Conservation (phyloP, 2,329 filamentous ascomycete genomes). For the Furcasterigmium sp. region DNA sequence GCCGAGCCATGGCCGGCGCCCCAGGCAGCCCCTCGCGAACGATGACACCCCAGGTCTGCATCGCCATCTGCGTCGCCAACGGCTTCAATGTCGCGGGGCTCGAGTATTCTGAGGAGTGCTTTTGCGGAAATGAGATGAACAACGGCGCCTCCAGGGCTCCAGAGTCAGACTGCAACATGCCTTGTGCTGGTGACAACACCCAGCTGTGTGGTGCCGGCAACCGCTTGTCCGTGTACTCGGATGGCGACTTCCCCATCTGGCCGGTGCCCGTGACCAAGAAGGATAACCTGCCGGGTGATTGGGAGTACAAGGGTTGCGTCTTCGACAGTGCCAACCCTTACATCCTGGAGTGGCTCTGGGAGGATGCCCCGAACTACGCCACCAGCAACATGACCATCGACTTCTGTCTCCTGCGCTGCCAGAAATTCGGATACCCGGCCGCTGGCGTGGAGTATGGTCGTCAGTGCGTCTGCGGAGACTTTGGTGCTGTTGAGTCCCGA, state of each 20-base stretch:
- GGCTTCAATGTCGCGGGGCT: slow-evolving; percentile 43
- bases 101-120: slow-evolving; percentile 48
- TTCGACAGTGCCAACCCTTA: slow-evolving; percentile 47
- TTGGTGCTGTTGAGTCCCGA: slow-evolving; percentile 34
- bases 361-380: too few species aligned
- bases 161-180: slow-evolving; percentile 28
- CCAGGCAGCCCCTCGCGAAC: slow-evolving; percentile 7
- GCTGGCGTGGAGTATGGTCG: slow-evolving; percentile 53
- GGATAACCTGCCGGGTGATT: slow-evolving; percentile 13
- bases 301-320: slow-evolving; percentile 50
- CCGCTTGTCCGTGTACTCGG: slow-evolving; percentile 18
- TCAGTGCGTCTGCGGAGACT: slow-evolving; percentile 53
- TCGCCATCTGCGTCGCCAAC: slow-evolving; percentile 31
- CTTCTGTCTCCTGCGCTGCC: slow-evolving; percentile 46
- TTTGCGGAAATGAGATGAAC: slow-evolving; percentile 36
- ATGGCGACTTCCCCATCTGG: too few species aligned
- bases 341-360: slow-evolving; percentile 1
- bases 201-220: slow-evolving; percentile 37
- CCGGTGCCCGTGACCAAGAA: too few species aligned
- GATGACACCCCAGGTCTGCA: slow-evolving; percentile 45
- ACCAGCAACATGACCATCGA: slow-evolving; percentile 44
- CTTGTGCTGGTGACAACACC: slow-evolving; percentile 32
- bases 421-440: slow-evolving; percentile 48
- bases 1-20: too few species aligned
- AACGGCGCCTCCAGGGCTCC: slow-evolving; percentile 19